Conservation (phyloP, 495 filamentous ascomycete genomes). For the Xylaria castorea region DNA sequence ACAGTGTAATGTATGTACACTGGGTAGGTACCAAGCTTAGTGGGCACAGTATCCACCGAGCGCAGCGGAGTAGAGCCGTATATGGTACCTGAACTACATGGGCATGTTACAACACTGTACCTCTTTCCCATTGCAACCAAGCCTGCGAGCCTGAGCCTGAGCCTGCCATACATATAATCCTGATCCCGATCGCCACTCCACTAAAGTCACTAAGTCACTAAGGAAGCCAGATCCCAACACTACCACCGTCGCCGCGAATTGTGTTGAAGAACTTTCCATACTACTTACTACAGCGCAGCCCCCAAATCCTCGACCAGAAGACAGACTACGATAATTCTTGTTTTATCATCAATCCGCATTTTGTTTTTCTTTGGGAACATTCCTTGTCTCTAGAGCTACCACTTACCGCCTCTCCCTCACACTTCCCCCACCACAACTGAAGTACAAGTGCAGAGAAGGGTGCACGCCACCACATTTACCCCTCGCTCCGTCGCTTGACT, state of each 20-base stretch:
- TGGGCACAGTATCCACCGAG: neutral
- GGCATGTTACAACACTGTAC: neutral
- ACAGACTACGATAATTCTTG: neutral
- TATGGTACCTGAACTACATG: neutral
- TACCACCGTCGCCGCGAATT: neutral
- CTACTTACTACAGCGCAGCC: slow-evolving; percentile 1
- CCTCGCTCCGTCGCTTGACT: slow-evolving; percentile 21
- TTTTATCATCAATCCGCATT: neutral
- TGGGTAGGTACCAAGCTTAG: neutral
- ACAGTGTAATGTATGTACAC: neutral
- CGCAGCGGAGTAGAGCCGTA: neutral
- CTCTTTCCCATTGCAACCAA: slow-evolving; percentile 7
- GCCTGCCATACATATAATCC: slow-evolving; percentile 14
- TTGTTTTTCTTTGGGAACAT: slow-evolving; percentile 7
- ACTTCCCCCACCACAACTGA: neutral
- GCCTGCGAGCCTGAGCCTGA: slow-evolving; percentile 3
- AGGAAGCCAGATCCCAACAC: slow-evolving; percentile 5
- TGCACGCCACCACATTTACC: slow-evolving; percentile 18
- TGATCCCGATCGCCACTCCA: slow-evolving; percentile 29
- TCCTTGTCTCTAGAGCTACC: neutral
- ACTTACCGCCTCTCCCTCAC: neutral
- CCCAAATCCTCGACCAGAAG: slow-evolving; percentile 13
- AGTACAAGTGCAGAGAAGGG: neutral
- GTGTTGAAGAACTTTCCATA: slow-evolving; percentile 16
- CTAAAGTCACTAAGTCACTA: slow-evolving; percentile 6